These are phyloP conservation scores for Metschnikowia hibisci DNA, from an alignment of 805 yeast genomes.

Conservation along the genomic window DNA sequence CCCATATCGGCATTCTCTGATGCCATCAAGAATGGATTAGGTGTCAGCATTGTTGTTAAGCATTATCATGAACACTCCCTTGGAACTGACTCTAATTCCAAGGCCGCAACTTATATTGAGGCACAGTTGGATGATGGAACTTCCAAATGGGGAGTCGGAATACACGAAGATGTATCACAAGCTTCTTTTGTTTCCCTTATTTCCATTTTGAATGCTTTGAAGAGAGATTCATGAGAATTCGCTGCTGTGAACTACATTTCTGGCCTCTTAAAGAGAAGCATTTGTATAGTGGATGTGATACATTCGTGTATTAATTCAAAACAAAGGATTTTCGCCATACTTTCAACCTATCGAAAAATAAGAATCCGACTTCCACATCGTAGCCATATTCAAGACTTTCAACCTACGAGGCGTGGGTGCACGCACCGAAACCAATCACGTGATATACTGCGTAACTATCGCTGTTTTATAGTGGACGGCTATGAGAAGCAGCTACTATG, in stretches of 20 bases:
- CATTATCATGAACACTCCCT: constrained; percentile 77
- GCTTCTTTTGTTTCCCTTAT: constrained; percentile 72
- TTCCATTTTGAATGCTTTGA: constrained; percentile 56
- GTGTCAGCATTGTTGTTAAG: constrained; percentile 54
- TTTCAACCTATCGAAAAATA: too few species aligned
- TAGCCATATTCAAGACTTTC: too few species aligned
- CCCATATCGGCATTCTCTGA: constrained; percentile 73
- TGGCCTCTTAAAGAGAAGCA: too few species aligned
- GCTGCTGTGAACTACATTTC: too few species aligned
- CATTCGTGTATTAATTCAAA: too few species aligned
- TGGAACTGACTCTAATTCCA: constrained; percentile 65
- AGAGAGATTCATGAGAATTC: constrained; percentile 7
- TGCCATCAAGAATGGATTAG: constrained; percentile 33
- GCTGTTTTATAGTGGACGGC: neutral
- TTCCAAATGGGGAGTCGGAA: constrained; percentile 84
- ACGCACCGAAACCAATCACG: too few species aligned
- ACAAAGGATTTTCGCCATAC: too few species aligned
- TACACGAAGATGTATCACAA: constrained; percentile 83
- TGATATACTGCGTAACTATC: neutral
- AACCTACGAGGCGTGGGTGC: too few species aligned
- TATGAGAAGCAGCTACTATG: constrained; percentile 15
- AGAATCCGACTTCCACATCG: too few species aligned
- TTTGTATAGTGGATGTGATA: too few species aligned
- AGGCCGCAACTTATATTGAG: constrained; percentile 72
- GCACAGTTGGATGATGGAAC: constrained; percentile 14